Evolutionary conservation across 1,284 basidiomycete species (phyloP), one percentile per base, ranked within the genome.

Genomic region (Cryptococcus deneoformans): DNA sequence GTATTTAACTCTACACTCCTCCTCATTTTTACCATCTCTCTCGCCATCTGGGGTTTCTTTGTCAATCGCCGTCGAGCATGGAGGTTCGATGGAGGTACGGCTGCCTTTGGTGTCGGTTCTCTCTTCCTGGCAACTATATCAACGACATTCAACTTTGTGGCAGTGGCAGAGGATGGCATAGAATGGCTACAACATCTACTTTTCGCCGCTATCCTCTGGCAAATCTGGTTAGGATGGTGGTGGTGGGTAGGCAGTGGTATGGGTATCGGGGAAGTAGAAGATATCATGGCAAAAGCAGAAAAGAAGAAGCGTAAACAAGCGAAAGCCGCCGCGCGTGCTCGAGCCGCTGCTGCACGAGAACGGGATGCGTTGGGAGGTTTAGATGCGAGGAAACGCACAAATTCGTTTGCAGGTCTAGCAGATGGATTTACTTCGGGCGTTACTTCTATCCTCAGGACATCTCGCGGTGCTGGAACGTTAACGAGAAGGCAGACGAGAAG

Each of bases 171-270:
- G 69, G 87, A 91, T 62, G 85, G 90, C 63, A 89, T 90, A 64
- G 81, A 85, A 10, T 96, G 92, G 92, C 81, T 95, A 60, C 88
- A 89, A 2, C 83, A 86, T 38, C 80, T 95, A 49, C 85, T 91
- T 76, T 92, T 89, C 85, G 86, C 88, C 3, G 86, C 93, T 45
- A 84, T 94, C 10, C 83, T 95, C 14, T 95, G 92, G 92, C 92
- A 96, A 80, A 90, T 86, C 76, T 81, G 74, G 79, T 61, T 82
- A 50, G 90, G 90, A 0, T 95, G 90, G 89, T 94, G 92, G 92
- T 94, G 92, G 92, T 97, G 92, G 92, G 92, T 94, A 20, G 93
- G 93, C 14, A 87, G 90, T 1, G 92, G 92, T 58, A 83, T 89
- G 86, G 80, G 84, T 72, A 81, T 86, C 14, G 73, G 73, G 14